Evolutionary conservation across 1,284 basidiomycete species (phyloP).

Genomic region (Bjerkandera adusta): DNA sequence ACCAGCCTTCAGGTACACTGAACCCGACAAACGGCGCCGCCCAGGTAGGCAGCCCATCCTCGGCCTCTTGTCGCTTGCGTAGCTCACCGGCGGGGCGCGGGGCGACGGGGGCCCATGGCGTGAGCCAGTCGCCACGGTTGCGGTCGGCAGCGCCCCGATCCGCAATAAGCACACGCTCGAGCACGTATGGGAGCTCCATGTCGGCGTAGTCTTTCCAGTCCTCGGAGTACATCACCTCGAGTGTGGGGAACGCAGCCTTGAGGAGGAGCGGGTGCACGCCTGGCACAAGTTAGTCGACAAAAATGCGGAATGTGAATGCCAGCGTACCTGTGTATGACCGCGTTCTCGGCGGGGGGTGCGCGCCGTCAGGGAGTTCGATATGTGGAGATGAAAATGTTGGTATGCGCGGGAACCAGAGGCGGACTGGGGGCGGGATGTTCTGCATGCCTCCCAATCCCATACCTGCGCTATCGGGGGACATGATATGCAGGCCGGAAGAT

Average conservation of each 20-base stretch:
- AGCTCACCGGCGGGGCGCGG: constrained; percentile 15
- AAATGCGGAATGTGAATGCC: not conserved
- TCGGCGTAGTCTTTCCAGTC: constrained; percentile 77
- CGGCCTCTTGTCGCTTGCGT: constrained; percentile 24
- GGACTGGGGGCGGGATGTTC: constrained; percentile 59
- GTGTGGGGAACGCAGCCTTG: constrained; percentile 72
- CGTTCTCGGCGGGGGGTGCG: constrained; percentile 26
- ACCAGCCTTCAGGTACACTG: constrained; percentile 61
- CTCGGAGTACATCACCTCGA: constrained; percentile 63
- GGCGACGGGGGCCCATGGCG: constrained; percentile 20
- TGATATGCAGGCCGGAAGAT: constrained; percentile 34
- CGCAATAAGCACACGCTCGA: constrained; percentile 74
- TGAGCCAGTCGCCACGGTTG: constrained; percentile 33
- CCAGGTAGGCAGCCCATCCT: constrained; percentile 36
- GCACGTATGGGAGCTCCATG: constrained; percentile 65
- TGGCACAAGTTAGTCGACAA: constrained; percentile 21
- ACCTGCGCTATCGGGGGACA: constrained; percentile 44
- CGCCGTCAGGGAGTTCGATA: constrained; percentile 19
- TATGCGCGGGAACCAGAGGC: constrained; percentile 71
- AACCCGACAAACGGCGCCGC: constrained; percentile 62
- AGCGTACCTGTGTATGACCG: constrained; percentile 26
- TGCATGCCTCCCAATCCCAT: constrained; percentile 18
- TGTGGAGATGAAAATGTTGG: constrained; percentile 51
- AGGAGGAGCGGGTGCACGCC: constrained; percentile 64
- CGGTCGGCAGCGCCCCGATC: constrained; percentile 69